Base-by-base conservation (phyloP, 208 protist species). In the Balamuthia mandrillaris region DNA sequence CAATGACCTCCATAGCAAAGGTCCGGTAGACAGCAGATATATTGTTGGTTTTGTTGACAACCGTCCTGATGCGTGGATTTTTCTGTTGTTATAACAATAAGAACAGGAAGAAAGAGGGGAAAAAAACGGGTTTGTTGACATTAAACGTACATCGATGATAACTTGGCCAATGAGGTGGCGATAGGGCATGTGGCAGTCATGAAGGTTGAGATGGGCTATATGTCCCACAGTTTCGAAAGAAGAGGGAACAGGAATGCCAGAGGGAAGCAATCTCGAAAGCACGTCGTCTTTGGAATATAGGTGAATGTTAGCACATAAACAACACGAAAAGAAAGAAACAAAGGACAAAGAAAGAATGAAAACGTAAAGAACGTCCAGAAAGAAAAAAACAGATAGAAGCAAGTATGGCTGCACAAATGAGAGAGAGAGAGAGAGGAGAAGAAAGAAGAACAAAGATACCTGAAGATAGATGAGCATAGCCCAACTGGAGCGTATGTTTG, bases 191-290 rank as follows among this genome's bases (percentile, higher is more conserved):
- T 98, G 95, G 12, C 94, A 90, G 3, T 94, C 88, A 21, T 92
- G 94, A 0, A 99, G 93, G 89, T 99, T 99, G 16, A 99, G 84
- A 87, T 99, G 98, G 0, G 97, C 97, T 49, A 99, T 97, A 90
- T 99, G 97, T 21, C 97, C 74, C 45, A 94, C 90, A 6, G 68
- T 88, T 70, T 92, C 89, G 60, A 91, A 94, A 27, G 87, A 42
- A 21, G 82, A 65, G 42, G 77, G 86, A 27, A 92, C 81, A 1
- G 74, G 61, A 21, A 63, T 16, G 10, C 18, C 37, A 27, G 86
- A 58, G 14, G 89, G 89, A 27, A 91, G 83, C 29, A 81, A 42
- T 1, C 27, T 16, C 14, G 33, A 6, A 4, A 87, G 47, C 47
- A 83, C 39, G 14, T 83, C 52, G 3, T 79, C 68, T 58, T 5